A percentile compares a stretch with the other conserved stretches of the same genome.
These are phyloP conservation scores for Eimeria praecox DNA, from an alignment of 169 alveolate species.

Conservation along the genomic window DNA sequence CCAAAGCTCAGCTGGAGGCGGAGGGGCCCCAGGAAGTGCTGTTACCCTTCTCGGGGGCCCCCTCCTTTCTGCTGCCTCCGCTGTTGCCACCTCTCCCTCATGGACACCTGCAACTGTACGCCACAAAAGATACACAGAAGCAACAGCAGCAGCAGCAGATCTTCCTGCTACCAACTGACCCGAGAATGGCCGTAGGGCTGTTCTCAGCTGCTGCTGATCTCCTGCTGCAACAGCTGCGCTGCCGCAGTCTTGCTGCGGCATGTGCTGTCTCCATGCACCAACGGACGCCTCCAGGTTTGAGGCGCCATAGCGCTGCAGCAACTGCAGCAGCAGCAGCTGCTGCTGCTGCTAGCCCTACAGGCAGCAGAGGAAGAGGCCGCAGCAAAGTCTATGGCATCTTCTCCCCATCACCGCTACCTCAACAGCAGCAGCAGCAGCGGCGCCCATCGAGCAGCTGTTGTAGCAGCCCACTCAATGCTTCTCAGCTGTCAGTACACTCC, in stretches of 20 bases:
- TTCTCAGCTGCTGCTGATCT: conserved; percentile 54
- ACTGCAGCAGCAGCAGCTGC: conserved; percentile 57
- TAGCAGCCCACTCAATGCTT: conserved; percentile 43
- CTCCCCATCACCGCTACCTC: conserved; percentile 1
- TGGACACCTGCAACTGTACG: conserved; percentile 33
- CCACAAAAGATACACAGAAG: background rate
- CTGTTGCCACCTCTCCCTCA: conserved; percentile 62
- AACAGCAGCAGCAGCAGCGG: conserved; percentile 15
- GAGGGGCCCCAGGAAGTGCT: background rate
- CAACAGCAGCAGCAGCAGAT: conserved; percentile 55
- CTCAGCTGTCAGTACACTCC: conserved; percentile 47
- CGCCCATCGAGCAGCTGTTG: conserved; percentile 63
- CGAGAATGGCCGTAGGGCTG: conserved; percentile 40
- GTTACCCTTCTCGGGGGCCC: background rate
- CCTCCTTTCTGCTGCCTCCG: conserved; percentile 64
- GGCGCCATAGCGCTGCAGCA: conserved; percentile 68
- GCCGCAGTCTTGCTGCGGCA: conserved; percentile 74
- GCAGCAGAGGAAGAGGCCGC: conserved; percentile 67
- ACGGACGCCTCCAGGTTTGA: background rate
- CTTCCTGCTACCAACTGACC: conserved; percentile 43
- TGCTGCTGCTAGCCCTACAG: conserved; percentile 42
- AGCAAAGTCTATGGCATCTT: conserved; percentile 43
- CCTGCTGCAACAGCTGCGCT: conserved; percentile 73
- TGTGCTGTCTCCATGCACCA: conserved; percentile 65
- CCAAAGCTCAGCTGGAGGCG: background rate